These are phyloP conservation scores for Arctostaphylos glauca DNA, from an alignment of 148 eudicot species.

Conservation along the genomic window DNA sequence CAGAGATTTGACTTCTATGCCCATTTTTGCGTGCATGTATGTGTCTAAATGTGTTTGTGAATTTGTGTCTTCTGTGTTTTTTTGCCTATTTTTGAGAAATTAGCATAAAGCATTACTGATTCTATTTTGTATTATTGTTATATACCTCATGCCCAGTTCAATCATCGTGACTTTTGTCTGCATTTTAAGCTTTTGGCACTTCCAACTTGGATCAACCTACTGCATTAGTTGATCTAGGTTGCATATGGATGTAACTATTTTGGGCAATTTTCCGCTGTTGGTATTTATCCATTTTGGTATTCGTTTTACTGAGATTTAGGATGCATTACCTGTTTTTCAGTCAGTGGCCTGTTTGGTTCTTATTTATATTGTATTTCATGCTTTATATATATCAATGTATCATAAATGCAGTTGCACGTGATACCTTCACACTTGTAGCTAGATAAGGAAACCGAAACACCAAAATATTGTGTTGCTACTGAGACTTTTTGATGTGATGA, in stretches of 20 bases:
- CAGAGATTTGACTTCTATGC: not conserved
- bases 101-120: not conserved
- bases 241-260: too few relatives aligned
- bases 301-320: not conserved
- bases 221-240: too few relatives aligned
- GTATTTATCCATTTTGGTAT: not conserved
- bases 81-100: not conserved
- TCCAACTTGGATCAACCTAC: too few relatives aligned
- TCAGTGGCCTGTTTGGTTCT: constrained; percentile 5
- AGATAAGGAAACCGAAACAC: not conserved
- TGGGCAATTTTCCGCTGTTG: not conserved
- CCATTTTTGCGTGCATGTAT: not conserved
- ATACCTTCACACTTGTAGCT: not conserved
- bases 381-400: not conserved
- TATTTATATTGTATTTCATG: not conserved
- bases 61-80: not conserved
- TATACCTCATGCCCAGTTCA: too few relatives aligned
- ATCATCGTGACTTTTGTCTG: too few relatives aligned
- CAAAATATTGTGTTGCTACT: not conserved
- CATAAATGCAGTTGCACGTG: not conserved
- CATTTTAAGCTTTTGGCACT: too few relatives aligned
- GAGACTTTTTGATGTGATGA: not conserved
- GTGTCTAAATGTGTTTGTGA: not conserved
- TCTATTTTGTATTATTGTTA: too few relatives aligned
- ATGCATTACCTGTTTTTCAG: not conserved